Evolutionary conservation across 169 alveolate genomes (phyloP), one percentile per base, ranked within the genome.

Genomic region (Plasmodium sp.): DNA sequence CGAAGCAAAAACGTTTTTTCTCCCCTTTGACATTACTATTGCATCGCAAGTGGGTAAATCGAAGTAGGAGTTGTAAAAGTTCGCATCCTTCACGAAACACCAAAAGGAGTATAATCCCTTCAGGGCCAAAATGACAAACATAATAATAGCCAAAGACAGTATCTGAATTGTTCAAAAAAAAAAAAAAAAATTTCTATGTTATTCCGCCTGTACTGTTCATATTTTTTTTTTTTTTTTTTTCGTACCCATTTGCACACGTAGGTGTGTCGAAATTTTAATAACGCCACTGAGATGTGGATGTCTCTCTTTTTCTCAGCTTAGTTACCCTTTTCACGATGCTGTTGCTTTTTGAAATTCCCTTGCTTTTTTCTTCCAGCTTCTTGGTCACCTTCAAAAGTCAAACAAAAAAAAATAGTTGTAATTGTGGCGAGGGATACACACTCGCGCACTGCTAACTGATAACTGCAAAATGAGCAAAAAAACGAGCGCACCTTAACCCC

Each of bases 81-180:
- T 79, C 9, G 43, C 58, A 51, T 74, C 81, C 48, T 77, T 85
- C 4, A 79, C 33, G 34, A 85, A 85, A 51, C 93, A 85, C 93
- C 86, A 85, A 54, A 85, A 85, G 9, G 93, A 85, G 45, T 85
- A 85, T 36, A 85, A 75, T 34, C 93, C 93, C 34, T 85, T 85
- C 31, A 85, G 36, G 22, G 73, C 43, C 81, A 85, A 77, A 85
- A 85, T 85, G 1, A 85, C n/a, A 48, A 85, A 85, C 54, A 85
- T 43, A 54, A 85, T 51, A 77, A 85, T 77, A 34, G 93, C 84
- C 85, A 85, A 54, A 48, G 93, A 45, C 18, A 85, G 45, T 51
- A 85, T 77, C 93, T 85, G 81, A 48, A 85, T 73, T 67, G 83
- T 34, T 84, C 41, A 84, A 39, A 31, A 71, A 43, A 33, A 9